These are phyloP conservation scores for Trametes gibbosa DNA, from an alignment of 768 basidiomycete species.

Conservation along the genomic window DNA sequence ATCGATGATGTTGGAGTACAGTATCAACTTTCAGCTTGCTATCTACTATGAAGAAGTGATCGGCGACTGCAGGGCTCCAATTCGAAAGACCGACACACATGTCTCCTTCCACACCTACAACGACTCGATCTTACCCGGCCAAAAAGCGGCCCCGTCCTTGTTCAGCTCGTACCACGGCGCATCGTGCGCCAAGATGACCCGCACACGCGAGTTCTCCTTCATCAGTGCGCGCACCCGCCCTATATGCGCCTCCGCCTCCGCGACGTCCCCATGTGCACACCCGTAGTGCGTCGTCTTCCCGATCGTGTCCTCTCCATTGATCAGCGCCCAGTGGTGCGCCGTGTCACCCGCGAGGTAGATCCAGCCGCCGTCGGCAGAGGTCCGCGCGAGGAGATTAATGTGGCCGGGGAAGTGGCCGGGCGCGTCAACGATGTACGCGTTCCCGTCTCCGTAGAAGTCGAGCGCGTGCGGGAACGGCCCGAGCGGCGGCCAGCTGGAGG, in stretches of 20 bases:
- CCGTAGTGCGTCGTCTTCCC: slow-evolving; percentile 28
- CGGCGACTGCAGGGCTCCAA: too few relatives aligned
- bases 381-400: slow-evolving; percentile 52
- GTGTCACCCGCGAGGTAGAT: slow-evolving; percentile 57
- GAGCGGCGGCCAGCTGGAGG: slow-evolving; percentile 36
- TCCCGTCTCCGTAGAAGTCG: slow-evolving; percentile 58
- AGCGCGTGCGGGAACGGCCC: slow-evolving; percentile 44
- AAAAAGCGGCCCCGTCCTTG: slow-evolving; percentile 41
- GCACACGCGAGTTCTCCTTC: slow-evolving; percentile 30
- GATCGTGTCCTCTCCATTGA: slow-evolving; percentile 46
- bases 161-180: slow-evolving; percentile 48
- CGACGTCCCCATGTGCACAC: slow-evolving; percentile 45
- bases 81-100: too few relatives aligned
- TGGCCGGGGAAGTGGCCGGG: slow-evolving; percentile 57
- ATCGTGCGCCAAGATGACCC: slow-evolving; percentile 53
- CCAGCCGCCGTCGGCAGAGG: slow-evolving; percentile 55
- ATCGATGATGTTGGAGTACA: too few relatives aligned
- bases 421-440: slow-evolving; percentile 55
- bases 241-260: slow-evolving; percentile 42
- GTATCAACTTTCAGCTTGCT: too few relatives aligned
- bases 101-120: background rate
- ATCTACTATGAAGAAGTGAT: too few relatives aligned
- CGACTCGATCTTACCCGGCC: slow-evolving; percentile 19
- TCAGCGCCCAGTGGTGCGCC: slow-evolving; percentile 41
- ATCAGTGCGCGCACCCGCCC: slow-evolving; percentile 33